A percentile compares a stretch with the other conserved stretches of the same genome.
Conservation (phyloP, 2,329 filamentous ascomycete genomes). For the Raffaelea deltoideospora region DNA sequence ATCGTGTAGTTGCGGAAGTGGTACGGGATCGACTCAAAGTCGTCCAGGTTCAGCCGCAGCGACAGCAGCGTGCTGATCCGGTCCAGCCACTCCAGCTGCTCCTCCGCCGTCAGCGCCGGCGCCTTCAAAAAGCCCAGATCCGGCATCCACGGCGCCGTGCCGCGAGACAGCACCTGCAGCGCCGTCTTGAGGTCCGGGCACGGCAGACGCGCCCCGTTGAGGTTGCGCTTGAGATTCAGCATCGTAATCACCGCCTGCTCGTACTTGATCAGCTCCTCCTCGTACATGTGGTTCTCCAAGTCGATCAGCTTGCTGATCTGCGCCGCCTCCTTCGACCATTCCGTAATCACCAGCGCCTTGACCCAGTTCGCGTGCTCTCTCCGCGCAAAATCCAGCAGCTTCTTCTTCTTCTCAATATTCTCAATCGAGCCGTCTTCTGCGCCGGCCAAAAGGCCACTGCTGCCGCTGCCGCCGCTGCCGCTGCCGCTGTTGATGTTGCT, state of each 20-base stretch:
- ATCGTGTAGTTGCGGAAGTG: constrained; percentile 67
- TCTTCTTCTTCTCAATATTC: constrained; percentile 62
- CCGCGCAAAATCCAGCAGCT: constrained; percentile 63
- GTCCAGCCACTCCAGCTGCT: constrained; percentile 59
- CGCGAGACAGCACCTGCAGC: constrained; percentile 67
- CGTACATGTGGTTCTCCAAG: constrained; percentile 55
- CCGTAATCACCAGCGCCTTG: constrained; percentile 77
- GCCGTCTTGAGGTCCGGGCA: constrained; percentile 88
- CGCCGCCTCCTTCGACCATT: constrained; percentile 71
- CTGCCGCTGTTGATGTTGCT: background rate
- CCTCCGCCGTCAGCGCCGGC: constrained; percentile 52
- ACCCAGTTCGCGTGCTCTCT: constrained; percentile 76
- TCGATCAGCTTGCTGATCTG: constrained; percentile 82
- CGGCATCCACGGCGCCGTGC: constrained; percentile 63
- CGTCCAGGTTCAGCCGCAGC: constrained; percentile 70
- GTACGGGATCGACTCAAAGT: constrained; percentile 60
- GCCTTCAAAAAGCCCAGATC: constrained; percentile 70
- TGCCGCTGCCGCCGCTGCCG: constrained; percentile 2
- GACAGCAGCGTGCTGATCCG: constrained; percentile 74
- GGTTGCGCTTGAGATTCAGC: constrained; percentile 56
- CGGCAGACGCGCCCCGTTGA: constrained; percentile 60
- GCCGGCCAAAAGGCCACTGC: too few relatives aligned
- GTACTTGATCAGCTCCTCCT: constrained; percentile 45
- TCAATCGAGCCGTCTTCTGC: constrained; percentile 47
- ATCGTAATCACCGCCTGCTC: constrained; percentile 45